Evolutionary conservation across 1,284 basidiomycete species (phyloP).

Genomic region (Ustilago lituana): DNA sequence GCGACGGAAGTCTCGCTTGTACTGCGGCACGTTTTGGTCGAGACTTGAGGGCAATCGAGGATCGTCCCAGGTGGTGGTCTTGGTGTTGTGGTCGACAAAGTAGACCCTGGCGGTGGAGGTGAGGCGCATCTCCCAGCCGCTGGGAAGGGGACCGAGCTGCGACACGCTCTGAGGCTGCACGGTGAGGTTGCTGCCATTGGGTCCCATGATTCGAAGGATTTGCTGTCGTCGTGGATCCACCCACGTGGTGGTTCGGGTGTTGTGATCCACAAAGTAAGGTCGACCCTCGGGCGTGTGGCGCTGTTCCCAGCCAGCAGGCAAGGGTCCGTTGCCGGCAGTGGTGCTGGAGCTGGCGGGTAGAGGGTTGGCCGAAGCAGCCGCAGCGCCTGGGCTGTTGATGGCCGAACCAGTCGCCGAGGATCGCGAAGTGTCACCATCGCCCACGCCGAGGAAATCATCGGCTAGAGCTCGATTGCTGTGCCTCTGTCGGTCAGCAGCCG

Average conservation of each 20-base stretch:
- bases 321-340: constrained; percentile 80
- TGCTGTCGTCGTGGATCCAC: constrained; percentile 93
- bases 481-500: constrained; percentile 62
- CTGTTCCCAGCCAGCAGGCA: constrained; percentile 98
- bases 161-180: constrained; percentile 82
- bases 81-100: constrained; percentile 94
- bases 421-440: constrained; percentile 46
- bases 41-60: constrained; percentile 81
- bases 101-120: constrained; percentile 92
- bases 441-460: constrained; percentile 67
- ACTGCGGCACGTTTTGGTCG: constrained; percentile 96
- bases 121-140: constrained; percentile 96
- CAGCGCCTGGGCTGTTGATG: constrained; percentile 29
- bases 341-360: constrained; percentile 69
- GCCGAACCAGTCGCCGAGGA: constrained; percentile 36
- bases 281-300: constrained; percentile 95
- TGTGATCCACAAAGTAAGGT: constrained; percentile 92
- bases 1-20: constrained; percentile 97
- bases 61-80: constrained; percentile 96
- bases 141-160: constrained; percentile 92
- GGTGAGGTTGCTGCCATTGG: constrained; percentile 79
- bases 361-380: constrained; percentile 33
- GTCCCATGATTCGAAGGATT: constrained; percentile 84
- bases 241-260: constrained; percentile 96
- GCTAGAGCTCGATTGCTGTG: constrained; percentile 64